Percentiles rank a stretch among this genome's conserved stretches.
Conservation (phyloP, 2,329 filamentous ascomycete genomes). For the Colletotrichum cordylinicola region DNA sequence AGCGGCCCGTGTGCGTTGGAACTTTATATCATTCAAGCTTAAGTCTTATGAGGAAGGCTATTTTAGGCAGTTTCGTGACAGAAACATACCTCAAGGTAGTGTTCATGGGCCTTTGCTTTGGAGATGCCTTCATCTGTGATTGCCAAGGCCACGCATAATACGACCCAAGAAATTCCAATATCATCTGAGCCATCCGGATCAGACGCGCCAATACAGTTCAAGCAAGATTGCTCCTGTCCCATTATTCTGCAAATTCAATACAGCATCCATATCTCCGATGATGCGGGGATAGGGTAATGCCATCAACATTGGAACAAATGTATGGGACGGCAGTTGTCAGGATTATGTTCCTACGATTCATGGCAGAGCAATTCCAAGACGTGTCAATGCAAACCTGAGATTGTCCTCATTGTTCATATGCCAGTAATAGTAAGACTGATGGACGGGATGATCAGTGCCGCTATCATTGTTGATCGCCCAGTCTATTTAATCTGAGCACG, state of each 20-base stretch:
- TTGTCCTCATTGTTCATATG: fast-evolving
- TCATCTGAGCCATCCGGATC: background rate
- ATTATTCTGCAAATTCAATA: background rate
- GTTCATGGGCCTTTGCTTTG: background rate
- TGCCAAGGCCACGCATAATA: background rate
- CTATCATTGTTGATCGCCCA: background rate
- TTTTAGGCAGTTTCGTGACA: background rate
- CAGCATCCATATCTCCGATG: background rate
- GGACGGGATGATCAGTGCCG: background rate
- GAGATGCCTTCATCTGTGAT: background rate
- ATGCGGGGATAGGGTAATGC: background rate
- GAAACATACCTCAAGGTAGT: background rate
- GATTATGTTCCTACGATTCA: background rate
- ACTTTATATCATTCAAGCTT: background rate
- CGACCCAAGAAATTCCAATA: background rate
- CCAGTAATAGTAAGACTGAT: background rate
- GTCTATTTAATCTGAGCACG: background rate
- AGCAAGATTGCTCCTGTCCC: background rate
- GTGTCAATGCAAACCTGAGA: background rate
- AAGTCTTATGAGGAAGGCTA: background rate
- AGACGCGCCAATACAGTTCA: background rate
- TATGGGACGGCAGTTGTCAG: background rate
- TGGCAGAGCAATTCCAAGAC: background rate
- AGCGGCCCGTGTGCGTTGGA: background rate
- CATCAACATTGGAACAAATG: background rate